Evolutionary conservation across 140 eudicot species (phyloP).

Genomic region (Cichorium intybus): DNA sequence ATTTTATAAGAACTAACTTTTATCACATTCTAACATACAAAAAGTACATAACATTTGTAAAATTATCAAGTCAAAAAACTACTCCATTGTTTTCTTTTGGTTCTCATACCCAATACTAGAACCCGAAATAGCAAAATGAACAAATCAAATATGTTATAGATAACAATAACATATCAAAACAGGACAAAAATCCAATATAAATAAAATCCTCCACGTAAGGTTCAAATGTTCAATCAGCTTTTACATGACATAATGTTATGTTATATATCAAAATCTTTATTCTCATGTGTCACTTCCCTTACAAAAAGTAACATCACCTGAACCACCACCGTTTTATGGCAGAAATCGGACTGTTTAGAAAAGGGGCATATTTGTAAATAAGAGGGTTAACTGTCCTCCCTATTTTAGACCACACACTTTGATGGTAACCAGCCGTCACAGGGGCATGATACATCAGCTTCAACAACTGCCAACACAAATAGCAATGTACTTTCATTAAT

Average conservation of each 20-base stretch:
- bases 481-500: too few species aligned
- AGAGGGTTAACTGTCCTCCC: constrained; percentile 68
- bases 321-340: constrained; percentile 84
- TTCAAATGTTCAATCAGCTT: background rate
- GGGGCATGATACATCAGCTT: constrained; percentile 99
- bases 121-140: too few species aligned
- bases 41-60: too few species aligned
- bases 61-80: too few species aligned
- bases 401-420: constrained; percentile 76
- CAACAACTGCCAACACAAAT: constrained; percentile 55
- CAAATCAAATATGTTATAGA: background rate
- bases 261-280: constrained; percentile 28
- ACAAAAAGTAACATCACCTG: constrained; percentile 41
- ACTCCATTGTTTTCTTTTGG: too few species aligned
- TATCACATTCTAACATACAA: too few species aligned
- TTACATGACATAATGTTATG: constrained; percentile 24
- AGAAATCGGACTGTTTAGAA: constrained; percentile 65
- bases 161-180: too few species aligned
- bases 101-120: too few species aligned
- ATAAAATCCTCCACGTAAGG: background rate
- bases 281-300: constrained; percentile 12
- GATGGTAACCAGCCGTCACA: constrained; percentile 84
- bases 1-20: too few species aligned
- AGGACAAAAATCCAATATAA: background rate
- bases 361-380: constrained; percentile 73